Percentiles rank a stretch among this genome's conserved stretches.
Conservation (phyloP, 176 grass and related monocot genomes). For the Rhipidocladum racemiflorum region DNA sequence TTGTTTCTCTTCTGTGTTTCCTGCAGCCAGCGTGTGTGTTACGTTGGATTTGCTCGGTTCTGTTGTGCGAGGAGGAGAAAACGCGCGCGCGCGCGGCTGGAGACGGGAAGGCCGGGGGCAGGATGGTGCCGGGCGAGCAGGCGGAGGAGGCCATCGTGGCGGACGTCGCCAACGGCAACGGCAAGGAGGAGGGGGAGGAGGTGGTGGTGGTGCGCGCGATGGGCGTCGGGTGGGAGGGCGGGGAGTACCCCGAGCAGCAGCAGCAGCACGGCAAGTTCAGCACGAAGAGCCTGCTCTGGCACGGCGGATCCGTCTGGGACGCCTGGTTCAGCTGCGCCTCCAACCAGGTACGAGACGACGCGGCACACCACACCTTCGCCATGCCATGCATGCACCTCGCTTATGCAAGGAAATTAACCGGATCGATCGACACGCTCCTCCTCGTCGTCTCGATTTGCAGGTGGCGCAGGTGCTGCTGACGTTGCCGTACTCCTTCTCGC, state of each 20-base stretch:
- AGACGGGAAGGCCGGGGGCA: conserved; percentile 5
- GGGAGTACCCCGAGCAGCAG: conserved; percentile 35
- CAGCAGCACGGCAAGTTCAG: conserved; percentile 37
- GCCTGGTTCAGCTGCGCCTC: conserved; percentile 99
- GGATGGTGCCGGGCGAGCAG: conserved; percentile 66
- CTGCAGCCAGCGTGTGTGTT: too few species aligned
- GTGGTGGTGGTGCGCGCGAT: too few species aligned
- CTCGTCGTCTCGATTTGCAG: conserved; percentile 15
- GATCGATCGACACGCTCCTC: too few species aligned
- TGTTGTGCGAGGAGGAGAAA: too few species aligned
- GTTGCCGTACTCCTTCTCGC: conserved; percentile 73
- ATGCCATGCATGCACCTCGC: neutral
- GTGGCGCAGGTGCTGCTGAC: conserved; percentile 74
- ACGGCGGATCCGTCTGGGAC: conserved; percentile 96
- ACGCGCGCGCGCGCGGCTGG: neutral
- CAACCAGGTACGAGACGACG: conserved; percentile 67
- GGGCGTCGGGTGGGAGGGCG: conserved; percentile 41
- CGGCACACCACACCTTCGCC: neutral
- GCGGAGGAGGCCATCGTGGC: conserved; percentile 70
- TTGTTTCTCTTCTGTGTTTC: too few species aligned
- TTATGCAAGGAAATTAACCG: too few species aligned
- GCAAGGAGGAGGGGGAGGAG: conserved; percentile 62
- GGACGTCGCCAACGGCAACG: conserved; percentile 56
- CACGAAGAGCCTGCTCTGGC: conserved; percentile 75
- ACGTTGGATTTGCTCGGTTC: too few species aligned